Base-by-base conservation (phyloP, 2,329 filamentous ascomycete species). In the Arthrinium phaeospermum region DNA sequence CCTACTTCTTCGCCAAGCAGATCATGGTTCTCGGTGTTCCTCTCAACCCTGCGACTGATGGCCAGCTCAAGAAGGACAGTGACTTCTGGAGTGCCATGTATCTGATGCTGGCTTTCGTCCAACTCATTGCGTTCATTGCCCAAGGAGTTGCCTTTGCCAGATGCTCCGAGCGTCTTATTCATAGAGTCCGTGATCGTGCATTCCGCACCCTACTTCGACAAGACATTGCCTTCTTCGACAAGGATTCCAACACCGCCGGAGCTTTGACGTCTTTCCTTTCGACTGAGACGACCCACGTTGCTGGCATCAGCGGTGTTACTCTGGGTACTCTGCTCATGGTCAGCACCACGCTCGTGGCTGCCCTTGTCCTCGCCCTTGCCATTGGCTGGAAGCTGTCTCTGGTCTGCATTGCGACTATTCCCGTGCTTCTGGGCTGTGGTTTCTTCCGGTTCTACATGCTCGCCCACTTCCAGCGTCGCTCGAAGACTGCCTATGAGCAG, bases 31-130 rank as follows among this genome's bases (percentile, higher is more conserved):
- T 81, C 19, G 74, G 77, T 69, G 74, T 75, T 1, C 81, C 83
- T 14, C 76, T 91, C 27, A 89, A 86, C 37, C 82, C 83, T 22
- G 81, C 76, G 47, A 86, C 86, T 80, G 89, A 85, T 57, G 82
- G 80, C 44, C 82, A 90, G 71, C 86, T 97, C 70, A 89, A 92
- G 75, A 85, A 87, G 24, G 89, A 96, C 73, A 91, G 93, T 27
- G 90, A 94, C 79, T 98, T 98, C 81, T 98, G 94, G 94, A 91
- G 91, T 72, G 84, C 91, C 77, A 97, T 98, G 94, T 98, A 92
- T 82, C 87, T 95, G 75, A 95, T 97, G 88, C 86, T 98, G 71
- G 95, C 91, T 3, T 82, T 94, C 71, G 90, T 93, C 13, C 90
- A 93, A 79, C 89, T 97, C 73, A 81, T 95, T 71, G 86, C 91